Conservation (phyloP, 139 green algal species). For the Chlorella sp. region DNA sequence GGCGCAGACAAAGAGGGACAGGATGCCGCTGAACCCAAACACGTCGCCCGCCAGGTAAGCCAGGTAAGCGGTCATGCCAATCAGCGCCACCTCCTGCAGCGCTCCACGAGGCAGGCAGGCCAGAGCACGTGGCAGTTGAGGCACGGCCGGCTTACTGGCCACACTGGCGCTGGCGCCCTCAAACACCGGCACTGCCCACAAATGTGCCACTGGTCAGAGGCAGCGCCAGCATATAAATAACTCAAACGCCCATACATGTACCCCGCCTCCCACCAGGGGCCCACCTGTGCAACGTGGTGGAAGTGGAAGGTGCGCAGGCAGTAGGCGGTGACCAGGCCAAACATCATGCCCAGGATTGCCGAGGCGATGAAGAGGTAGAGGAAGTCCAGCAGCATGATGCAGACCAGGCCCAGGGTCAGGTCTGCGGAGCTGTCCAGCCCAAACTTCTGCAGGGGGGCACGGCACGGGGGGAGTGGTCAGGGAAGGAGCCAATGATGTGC, state of each 20-base stretch:
- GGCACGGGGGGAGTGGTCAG: background rate
- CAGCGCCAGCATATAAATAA: no score
- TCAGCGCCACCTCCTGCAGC: constrained; percentile 66
- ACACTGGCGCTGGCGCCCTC: no score
- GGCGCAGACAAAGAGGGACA: constrained; percentile 84
- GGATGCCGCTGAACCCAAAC: constrained; percentile 74
- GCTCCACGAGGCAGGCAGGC: background rate
- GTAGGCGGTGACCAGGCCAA: constrained; percentile 54
- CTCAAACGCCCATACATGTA: background rate
- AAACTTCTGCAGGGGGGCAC: constrained; percentile 23
- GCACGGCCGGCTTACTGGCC: no score
- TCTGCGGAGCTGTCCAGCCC: constrained; percentile 23
- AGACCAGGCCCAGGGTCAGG: constrained; percentile 30
- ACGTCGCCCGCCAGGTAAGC: constrained; percentile 82
- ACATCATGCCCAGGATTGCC: constrained; percentile 44
- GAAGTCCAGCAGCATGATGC: constrained; percentile 52
- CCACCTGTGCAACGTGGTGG: constrained; percentile 25
- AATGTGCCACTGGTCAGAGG: no score
- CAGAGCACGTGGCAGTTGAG: no score
- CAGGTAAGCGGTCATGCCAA: constrained; percentile 71
- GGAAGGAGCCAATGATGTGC: background rate
- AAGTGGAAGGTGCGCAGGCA: constrained; percentile 47
- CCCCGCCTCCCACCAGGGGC: background rate
- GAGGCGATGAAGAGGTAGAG: constrained; percentile 55
- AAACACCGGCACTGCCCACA: no score